Base-by-base conservation (phyloP, 495 filamentous ascomycete genomes). In the Xylaria venustula region DNA sequence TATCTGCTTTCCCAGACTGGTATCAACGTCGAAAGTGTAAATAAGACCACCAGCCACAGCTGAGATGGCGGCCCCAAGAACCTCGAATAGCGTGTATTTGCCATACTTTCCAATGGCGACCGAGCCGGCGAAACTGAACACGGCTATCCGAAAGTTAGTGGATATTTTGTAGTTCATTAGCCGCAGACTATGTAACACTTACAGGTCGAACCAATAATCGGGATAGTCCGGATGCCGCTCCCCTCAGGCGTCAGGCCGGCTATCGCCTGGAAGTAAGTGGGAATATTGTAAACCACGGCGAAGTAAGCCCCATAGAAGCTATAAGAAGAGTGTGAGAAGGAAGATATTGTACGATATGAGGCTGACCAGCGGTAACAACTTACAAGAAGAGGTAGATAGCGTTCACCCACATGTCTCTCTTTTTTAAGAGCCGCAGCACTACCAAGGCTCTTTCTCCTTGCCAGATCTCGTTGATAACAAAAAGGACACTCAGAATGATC, bases 241-340 rank as follows among this genome's bases (percentile, higher is more conserved):
- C 82, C 77, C 1, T 80, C 78, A 7, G 89, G 82, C 0, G 80
- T 73, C 19, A 80, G 80, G 34, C 79, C 81, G 63, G 89, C 86
- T 68, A 90, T 84, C 7, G 87, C 87, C 65, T 93, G 90, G 77
- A 93, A 91, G 84, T 86, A 93, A 62, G 90, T 86, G 0, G 90
- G 89, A 17, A 91, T 70, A 73, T 87, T 83, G 64, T 81, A 85
- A 5, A 80, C 58, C 54, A 77, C 60, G 9, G 71, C 64, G 34
- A 68, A 64, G 48, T 70, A 59, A n/a, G 50, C 53, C 14, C 62
- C 52, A 30, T 61, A 54, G 14, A 81, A 68, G 20, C 67, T 81
- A 6, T 11, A 15, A 7, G 7, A 3, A 40, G 3, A 40, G 15
- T 40, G 37, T n/a, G n/a, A n/a, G n/a, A n/a, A n/a, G 15, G 37